Evolutionary conservation across 192 early-diverging fungal genomes (phyloP), one percentile per base, ranked within the genome.

Genomic region (Phycomyces blakesleeanus): DNA sequence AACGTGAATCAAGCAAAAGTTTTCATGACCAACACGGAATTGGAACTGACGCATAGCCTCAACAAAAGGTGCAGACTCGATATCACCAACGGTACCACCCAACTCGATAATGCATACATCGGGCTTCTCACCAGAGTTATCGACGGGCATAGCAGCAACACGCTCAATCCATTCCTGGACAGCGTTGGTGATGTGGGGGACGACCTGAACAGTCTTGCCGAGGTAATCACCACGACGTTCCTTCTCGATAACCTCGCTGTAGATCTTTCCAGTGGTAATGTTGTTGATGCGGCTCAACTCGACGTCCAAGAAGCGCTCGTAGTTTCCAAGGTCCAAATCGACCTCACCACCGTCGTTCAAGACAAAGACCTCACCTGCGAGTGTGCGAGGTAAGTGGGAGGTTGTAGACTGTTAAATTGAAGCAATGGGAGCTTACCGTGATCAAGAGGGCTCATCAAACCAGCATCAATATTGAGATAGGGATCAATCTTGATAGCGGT

Each of bases 41-140:
- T 99, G 97, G 87, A 99, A 99, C 78, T 99, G 97, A 61, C 97
- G 91, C 92, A 99, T 95, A 25, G 97, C 97, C 79, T 99, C 97
- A 62, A 98, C 89, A 67, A 97, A 99, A n/a, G 96, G 97, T 51
- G 96, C 95, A 20, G 93, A 95, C 77, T 99, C 97, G 67, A 99
- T 97, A 70, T 99, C 97, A 68, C 97, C 97, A 15, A 99, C 95
- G 49, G 96, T 97, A 55, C 97, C 97, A 70, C 97, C 96, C 38
- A 98, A 80, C 77, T 99, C 97, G 60, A 99, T 88, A 55, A 99
- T 98, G 80, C 97, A 99, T 34, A 97, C 91, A 76, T 98, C 96
- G 44, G 97, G 97, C 59, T 81, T 83, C 67, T 86, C 74, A 16
- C 86, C 91, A 69, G 76, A 73, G 38, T 91, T 85, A 50, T 94